These are phyloP conservation scores for Vinca major DNA, from an alignment of 305 asterid genomes.

Conservation along the genomic window DNA sequence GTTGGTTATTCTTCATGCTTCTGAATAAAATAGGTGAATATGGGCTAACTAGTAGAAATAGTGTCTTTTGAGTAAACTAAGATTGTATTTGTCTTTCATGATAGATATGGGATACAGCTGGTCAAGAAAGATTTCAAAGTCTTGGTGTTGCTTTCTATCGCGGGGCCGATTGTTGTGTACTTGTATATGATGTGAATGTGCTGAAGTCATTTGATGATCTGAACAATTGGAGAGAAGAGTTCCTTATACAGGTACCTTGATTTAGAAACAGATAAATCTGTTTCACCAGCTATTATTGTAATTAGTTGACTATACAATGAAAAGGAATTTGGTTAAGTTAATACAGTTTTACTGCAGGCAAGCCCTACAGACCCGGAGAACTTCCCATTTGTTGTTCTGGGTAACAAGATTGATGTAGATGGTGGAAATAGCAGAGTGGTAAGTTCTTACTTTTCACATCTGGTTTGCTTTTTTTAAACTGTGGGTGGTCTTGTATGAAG, in stretches of 20 bases:
- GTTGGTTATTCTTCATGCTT: not conserved
- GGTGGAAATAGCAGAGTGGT: slow-evolving; percentile 98
- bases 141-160: slow-evolving; percentile 98
- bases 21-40: slow-evolving; percentile 1
- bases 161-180: slow-evolving; percentile 97
- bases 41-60: not conserved
- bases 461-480: not conserved
- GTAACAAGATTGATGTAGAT: slow-evolving; percentile 91
- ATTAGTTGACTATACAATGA: not conserved
- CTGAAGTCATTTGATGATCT: slow-evolving; percentile 88
- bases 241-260: slow-evolving; percentile 67
- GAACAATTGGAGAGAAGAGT: slow-evolving; percentile 91
- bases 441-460: slow-evolving; percentile 19
- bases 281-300: not conserved
- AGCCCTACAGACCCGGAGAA: slow-evolving; percentile 96
- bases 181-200: slow-evolving; percentile 77
- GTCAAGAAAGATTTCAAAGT: slow-evolving; percentile 95
- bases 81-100: slow-evolving; percentile 19
- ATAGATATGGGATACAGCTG: slow-evolving; percentile 97
- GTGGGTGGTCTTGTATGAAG: not conserved
- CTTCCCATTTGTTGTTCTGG: slow-evolving; percentile 93
- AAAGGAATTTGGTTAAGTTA: slow-evolving; percentile 5
- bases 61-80: slow-evolving; percentile 8
- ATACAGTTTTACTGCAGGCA: slow-evolving; percentile 51
- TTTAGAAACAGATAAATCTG: not conserved